Conservation (phyloP, 2,329 filamentous ascomycete species). For the Stromatinia cepivora region DNA sequence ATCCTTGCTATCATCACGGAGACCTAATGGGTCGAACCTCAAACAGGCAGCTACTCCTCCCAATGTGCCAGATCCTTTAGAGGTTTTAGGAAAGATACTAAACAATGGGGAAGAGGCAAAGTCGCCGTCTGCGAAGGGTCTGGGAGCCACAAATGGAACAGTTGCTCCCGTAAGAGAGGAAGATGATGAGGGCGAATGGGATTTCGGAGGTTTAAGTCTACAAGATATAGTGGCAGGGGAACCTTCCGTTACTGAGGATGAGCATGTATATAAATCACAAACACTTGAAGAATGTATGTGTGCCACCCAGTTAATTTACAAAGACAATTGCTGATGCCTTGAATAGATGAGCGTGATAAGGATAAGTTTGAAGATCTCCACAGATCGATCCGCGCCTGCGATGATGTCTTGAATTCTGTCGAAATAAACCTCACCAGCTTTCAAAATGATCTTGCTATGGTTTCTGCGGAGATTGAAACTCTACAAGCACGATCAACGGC, state of each 20-base stretch:
- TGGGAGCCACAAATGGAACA: slow-evolving; percentile 19
- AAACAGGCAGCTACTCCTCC: slow-evolving; percentile 55
- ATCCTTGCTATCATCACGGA: slow-evolving; percentile 67
- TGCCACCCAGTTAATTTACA: slow-evolving; percentile 15
- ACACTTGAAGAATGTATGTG: slow-evolving; percentile 71
- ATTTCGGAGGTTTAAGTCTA: slow-evolving; percentile 77
- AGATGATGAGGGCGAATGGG: slow-evolving; percentile 66
- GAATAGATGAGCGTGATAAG: slow-evolving; percentile 72
- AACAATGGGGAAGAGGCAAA: slow-evolving; percentile 35
- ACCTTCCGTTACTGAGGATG: slow-evolving; percentile 22
- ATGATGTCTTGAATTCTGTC: slow-evolving; percentile 89
- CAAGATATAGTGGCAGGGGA: slow-evolving; percentile 50
- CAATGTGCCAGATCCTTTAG: slow-evolving; percentile 66
- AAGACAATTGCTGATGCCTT: slow-evolving; percentile 25
- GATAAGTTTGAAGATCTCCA: slow-evolving; percentile 88
- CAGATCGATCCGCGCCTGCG: slow-evolving; percentile 83
- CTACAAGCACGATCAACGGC: slow-evolving; percentile 83
- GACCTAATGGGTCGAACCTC: slow-evolving; percentile 65
- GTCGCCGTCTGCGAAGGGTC: slow-evolving; percentile 22
- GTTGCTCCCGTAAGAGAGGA: slow-evolving; percentile 44
- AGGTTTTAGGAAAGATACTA: slow-evolving; percentile 57
- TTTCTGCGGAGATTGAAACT: slow-evolving; percentile 93
- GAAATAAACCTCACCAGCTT: slow-evolving; percentile 91
- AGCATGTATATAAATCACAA: slow-evolving; percentile 53
- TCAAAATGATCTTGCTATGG: slow-evolving; percentile 85